These are phyloP conservation scores for Acanthamoeba royreba DNA, from an alignment of 208 protist genomes.

Conservation along the genomic window DNA sequence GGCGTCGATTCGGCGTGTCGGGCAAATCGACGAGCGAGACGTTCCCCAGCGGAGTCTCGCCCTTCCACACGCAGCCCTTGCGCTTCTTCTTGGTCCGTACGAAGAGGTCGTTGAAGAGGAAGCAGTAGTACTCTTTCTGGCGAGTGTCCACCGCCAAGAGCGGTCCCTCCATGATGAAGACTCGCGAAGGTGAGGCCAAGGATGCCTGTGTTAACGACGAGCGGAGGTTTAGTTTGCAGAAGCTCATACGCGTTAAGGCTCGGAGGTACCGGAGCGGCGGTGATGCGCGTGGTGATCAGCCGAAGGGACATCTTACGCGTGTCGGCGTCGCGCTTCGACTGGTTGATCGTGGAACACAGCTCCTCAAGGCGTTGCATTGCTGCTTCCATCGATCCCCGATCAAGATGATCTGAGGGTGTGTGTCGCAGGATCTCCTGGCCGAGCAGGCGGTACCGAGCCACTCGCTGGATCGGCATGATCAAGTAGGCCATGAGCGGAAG, in stretches of 20 bases:
- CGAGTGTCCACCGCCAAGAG: not conserved
- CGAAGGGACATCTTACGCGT: not conserved
- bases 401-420: not conserved
- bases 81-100: not conserved
- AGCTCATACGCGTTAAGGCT: not conserved
- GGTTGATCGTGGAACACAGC: not conserved
- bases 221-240: not conserved
- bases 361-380: not conserved
- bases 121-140: not conserved
- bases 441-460: not conserved
- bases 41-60: not conserved
- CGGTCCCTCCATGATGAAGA: not conserved
- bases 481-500: not conserved
- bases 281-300: not conserved
- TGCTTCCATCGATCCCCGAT: not conserved
- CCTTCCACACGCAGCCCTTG: not conserved
- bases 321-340: not conserved
- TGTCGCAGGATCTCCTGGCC: not conserved
- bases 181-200: not conserved
- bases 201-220: not conserved
- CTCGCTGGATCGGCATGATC: not conserved
- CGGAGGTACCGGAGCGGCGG: not conserved
- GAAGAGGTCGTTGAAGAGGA: slow-evolving; percentile 3
- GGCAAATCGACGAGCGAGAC: not conserved
- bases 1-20: not conserved